Evolutionary conservation across 2,329 filamentous ascomycete species (phyloP).

Genomic region (Calonectria pteridis): DNA sequence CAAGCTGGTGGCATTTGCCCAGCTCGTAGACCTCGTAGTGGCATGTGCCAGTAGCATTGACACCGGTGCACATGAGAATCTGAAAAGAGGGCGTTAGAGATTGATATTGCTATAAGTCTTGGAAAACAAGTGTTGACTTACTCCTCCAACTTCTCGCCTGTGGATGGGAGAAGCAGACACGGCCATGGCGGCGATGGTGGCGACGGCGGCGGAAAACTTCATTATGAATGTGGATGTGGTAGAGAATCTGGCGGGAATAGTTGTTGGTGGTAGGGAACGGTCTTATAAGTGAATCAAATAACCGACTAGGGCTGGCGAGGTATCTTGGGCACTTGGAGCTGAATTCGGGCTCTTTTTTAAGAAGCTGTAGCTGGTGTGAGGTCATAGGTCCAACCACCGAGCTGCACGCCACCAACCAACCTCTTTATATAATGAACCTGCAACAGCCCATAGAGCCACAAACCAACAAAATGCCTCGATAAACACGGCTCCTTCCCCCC

Average conservation of each 20-base stretch:
- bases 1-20: constrained; percentile 60
- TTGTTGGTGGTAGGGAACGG: not conserved
- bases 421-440: constrained; percentile 39
- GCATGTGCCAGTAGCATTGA: constrained; percentile 63
- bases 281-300: constrained; percentile 28
- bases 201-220: constrained; percentile 45
- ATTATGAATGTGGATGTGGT: constrained; percentile 38
- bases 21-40: constrained; percentile 57
- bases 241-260: not conserved
- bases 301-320: constrained; percentile 30
- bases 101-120: not conserved
- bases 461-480: constrained; percentile 6
- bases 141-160: constrained; percentile 61
- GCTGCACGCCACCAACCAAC: constrained; percentile 36
- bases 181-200: constrained; percentile 33
- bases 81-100: constrained; percentile 41
- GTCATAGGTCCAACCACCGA: constrained; percentile 35
- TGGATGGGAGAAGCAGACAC: constrained; percentile 48
- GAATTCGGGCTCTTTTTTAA: constrained; percentile 12
- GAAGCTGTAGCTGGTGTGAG: not conserved
- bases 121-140: constrained; percentile 49
- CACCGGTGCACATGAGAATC: constrained; percentile 64
- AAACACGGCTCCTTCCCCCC: not conserved
- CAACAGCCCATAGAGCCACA: constrained; percentile 26
- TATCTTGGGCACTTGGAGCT: not conserved